A percentile compares a stretch with the other conserved stretches of the same genome.
These are phyloP conservation scores for Ceratocystis cubensis DNA, from an alignment of 2,329 filamentous ascomycete genomes.

Conservation along the genomic window DNA sequence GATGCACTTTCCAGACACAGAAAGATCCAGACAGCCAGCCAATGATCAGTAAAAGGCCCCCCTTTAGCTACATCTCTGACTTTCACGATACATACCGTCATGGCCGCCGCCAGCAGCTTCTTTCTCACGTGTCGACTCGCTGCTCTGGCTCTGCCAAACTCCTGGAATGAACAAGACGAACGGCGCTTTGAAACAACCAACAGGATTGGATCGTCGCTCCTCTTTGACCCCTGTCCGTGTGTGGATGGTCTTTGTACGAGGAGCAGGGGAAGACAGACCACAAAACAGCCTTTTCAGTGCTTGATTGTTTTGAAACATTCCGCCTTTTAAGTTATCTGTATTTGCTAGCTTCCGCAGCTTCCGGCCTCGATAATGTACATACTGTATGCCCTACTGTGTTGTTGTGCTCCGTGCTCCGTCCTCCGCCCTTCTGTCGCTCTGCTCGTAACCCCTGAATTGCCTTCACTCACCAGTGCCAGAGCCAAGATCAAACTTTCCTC, in stretches of 20 bases:
- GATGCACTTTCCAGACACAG: slow-evolving; percentile 7
- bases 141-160: no score
- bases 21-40: background rate
- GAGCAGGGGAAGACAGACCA: background rate
- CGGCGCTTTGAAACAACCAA: background rate
- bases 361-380: background rate
- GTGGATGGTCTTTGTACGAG: background rate
- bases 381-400: no score
- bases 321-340: background rate
- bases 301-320: background rate
- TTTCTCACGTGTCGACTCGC: no score
- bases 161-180: background rate
- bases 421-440: no score
- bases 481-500: background rate
- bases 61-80: background rate
- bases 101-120: no score
- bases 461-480: background rate
- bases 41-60: background rate
- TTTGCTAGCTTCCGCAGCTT: background rate
- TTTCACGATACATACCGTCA: background rate
- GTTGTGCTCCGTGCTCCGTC: no score
- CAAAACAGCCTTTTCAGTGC: background rate
- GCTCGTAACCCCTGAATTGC: background rate
- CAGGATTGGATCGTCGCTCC: background rate
- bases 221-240: background rate